Conservation (phyloP, 2,329 filamentous ascomycete species). For the Herpotrichia juniperi region DNA sequence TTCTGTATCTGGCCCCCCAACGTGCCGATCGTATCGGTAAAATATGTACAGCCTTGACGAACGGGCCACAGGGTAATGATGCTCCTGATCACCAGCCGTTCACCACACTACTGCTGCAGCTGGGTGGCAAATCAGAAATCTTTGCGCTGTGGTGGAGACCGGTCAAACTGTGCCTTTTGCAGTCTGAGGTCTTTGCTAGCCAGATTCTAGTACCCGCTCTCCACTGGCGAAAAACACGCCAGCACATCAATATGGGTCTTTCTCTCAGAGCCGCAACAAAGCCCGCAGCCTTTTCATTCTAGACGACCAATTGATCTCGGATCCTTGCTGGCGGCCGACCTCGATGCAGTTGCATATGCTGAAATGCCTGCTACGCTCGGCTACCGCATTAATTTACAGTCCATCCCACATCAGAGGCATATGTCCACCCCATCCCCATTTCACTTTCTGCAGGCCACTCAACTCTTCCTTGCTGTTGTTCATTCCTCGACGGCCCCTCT, state of each 20-base stretch:
- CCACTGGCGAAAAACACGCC: constrained; percentile 86
- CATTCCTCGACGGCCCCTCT: constrained; percentile 36
- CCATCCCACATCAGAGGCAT: constrained; percentile 46
- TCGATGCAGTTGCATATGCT: constrained; percentile 42
- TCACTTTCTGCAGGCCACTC: constrained; percentile 44
- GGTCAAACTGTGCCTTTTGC: constrained; percentile 46
- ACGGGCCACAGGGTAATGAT: constrained; percentile 34
- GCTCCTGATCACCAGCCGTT: constrained; percentile 38
- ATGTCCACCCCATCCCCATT: constrained; percentile 40
- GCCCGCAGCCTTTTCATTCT: constrained; percentile 47
- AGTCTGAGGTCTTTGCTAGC: constrained; percentile 41
- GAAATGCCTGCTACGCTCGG: constrained; percentile 46
- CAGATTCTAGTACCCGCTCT: constrained; percentile 51
- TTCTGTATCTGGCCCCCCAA: constrained; percentile 36
- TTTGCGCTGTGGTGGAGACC: constrained; percentile 39
- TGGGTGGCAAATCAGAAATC: constrained; percentile 43
- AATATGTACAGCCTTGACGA: constrained; percentile 38
- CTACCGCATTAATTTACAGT: constrained; percentile 49
- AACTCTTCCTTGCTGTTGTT: constrained; percentile 44
- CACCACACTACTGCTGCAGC: constrained; percentile 45
- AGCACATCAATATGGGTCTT: constrained; percentile 77
- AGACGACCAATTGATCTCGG: constrained; percentile 45
- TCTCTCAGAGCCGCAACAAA: constrained; percentile 50
- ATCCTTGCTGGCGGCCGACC: constrained; percentile 62
- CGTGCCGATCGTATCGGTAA: constrained; percentile 40